phyloP scores from a whole-genome alignment of 2,329 filamentous ascomycete species.

The Chaetoscypha palmicola region DNA sequence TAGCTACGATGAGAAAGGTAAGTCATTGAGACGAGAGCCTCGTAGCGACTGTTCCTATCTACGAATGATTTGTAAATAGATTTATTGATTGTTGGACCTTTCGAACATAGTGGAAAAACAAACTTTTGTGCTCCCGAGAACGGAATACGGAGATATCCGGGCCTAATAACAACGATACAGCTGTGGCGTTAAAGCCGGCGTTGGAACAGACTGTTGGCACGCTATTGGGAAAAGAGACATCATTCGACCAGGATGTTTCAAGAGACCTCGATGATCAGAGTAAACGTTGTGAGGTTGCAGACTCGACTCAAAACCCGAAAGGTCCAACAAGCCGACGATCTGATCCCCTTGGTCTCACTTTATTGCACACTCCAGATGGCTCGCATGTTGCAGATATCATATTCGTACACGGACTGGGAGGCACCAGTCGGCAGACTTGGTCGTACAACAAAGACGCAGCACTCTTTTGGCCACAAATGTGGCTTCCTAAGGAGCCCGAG shows the following conservation, averaged over 20 bases:
- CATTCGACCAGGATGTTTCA: too few relatives aligned
- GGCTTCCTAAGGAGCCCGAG: conserved; percentile 9
- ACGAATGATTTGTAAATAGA: too few relatives aligned
- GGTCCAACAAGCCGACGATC: background rate
- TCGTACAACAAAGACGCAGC: conserved; percentile 21
- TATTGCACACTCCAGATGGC: conserved; percentile 12
- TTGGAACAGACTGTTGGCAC: too few relatives aligned
- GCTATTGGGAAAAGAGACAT: too few relatives aligned
- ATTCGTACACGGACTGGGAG: conserved; percentile 38
- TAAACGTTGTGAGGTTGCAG: background rate
- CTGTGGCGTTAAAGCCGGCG: background rate
- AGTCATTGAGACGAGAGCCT: too few relatives aligned
- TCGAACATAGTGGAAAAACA: too few relatives aligned
- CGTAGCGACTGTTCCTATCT: too few relatives aligned
- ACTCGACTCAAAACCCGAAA: background rate
- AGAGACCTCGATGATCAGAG: background rate
- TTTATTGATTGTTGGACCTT: too few relatives aligned
- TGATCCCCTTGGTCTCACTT: conserved; percentile 18
- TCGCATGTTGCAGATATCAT: conserved; percentile 26
- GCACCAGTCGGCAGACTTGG: conserved; percentile 34
- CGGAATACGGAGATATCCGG: too few relatives aligned
- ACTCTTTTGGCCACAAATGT: conserved; percentile 32
- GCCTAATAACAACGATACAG: too few relatives aligned
- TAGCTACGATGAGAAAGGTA: too few relatives aligned
- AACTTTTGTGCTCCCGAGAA: too few relatives aligned